These are phyloP conservation scores for Holtermanniella nyarrowii DNA, from an alignment of 768 basidiomycete species.

Conservation along the genomic window DNA sequence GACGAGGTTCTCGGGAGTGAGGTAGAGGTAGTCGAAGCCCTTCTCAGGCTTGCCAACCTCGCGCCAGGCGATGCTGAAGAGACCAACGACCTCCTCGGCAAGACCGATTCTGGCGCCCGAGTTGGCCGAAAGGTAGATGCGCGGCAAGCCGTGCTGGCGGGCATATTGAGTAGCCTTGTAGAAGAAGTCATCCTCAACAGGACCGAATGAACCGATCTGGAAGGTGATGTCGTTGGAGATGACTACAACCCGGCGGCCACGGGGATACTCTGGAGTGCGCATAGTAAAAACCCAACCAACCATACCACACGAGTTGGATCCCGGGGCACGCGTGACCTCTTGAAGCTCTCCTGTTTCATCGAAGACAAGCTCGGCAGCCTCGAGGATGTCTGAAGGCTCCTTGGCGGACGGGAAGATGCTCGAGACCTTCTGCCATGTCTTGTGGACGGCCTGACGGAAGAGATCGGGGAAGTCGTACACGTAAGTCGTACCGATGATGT, in stretches of 20 bases:
- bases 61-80: slow-evolving; percentile 89
- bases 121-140: slow-evolving; percentile 97
- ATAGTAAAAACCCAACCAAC: slow-evolving; percentile 94
- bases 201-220: slow-evolving; percentile 97
- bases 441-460: slow-evolving; percentile 91
- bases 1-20: slow-evolving; percentile 81
- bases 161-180: slow-evolving; percentile 89
- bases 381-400: slow-evolving; percentile 65
- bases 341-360: slow-evolving; percentile 85
- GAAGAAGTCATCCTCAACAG: slow-evolving; percentile 91
- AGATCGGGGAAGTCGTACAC: slow-evolving; percentile 99
- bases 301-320: slow-evolving; percentile 94
- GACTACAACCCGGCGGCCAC: slow-evolving; percentile 75
- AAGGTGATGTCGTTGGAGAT: slow-evolving; percentile 98
- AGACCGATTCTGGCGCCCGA: slow-evolving; percentile 94
- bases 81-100: slow-evolving; percentile 76
- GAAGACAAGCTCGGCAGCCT: slow-evolving; percentile 79
- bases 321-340: slow-evolving; percentile 84
- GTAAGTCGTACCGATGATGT: slow-evolving; percentile 95
- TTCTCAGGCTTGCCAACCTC: slow-evolving; percentile 75
- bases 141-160: slow-evolving; percentile 73
- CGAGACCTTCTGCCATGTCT: slow-evolving; percentile 59
- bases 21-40: slow-evolving; percentile 90
- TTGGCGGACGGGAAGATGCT: slow-evolving; percentile 61
- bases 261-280: slow-evolving; percentile 80